These are phyloP conservation scores for Cenchrus fungigraminus DNA, from an alignment of 176 grass and related monocot species.

Conservation along the genomic window DNA sequence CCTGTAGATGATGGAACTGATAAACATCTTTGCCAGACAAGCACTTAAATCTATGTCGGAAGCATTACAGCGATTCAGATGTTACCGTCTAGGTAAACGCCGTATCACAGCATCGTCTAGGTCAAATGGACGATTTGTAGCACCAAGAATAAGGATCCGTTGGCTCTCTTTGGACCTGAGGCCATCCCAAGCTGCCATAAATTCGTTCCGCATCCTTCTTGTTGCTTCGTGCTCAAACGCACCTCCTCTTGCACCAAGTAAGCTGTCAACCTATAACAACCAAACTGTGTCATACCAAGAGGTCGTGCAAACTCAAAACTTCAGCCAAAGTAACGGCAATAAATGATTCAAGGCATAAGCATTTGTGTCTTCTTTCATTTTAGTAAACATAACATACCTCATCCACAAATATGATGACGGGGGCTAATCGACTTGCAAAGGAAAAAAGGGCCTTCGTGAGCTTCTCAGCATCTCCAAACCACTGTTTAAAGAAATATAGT, in stretches of 20 bases:
- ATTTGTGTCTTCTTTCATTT: constrained; percentile 24
- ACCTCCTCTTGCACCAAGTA: constrained; percentile 95
- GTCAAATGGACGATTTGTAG: constrained; percentile 96
- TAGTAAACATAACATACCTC: constrained; percentile 68
- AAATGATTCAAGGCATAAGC: neutral
- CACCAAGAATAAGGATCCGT: constrained; percentile 91
- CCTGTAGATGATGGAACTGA: constrained; percentile 52
- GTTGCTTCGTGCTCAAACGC: constrained; percentile 98
- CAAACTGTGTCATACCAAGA: constrained; percentile 17
- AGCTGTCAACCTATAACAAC: constrained; percentile 81
- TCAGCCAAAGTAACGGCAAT: constrained; percentile 2
- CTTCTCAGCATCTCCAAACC: constrained; percentile 99
- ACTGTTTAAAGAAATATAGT: constrained; percentile 56
- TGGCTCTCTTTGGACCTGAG: constrained; percentile 92
- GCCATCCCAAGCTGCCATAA: constrained; percentile 99
- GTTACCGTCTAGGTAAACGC: constrained; percentile 90
- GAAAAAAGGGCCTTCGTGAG: constrained; percentile 97
- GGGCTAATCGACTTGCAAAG: constrained; percentile 81
- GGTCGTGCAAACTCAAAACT: neutral
- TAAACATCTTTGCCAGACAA: constrained; percentile 16
- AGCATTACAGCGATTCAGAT: constrained; percentile 1
- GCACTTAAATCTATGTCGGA: constrained; percentile 24
- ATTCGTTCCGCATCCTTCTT: constrained; percentile 93
- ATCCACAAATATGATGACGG: constrained; percentile 97
- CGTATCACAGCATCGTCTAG: constrained; percentile 97